These are phyloP conservation scores for Cymodocea nodosa DNA, from an alignment of 116 monocot species.

Conservation along the genomic window DNA sequence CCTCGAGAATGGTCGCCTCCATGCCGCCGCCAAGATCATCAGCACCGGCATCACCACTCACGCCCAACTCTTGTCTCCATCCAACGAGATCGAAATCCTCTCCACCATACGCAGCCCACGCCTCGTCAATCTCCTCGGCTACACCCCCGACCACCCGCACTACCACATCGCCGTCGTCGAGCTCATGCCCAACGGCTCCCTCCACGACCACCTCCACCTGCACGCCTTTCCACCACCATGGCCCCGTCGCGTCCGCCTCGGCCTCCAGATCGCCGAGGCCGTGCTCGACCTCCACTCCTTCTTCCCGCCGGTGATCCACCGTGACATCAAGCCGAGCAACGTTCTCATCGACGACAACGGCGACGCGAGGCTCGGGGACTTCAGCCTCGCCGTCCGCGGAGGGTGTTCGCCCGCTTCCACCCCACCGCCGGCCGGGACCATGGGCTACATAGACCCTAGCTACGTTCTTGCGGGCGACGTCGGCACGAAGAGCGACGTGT, in stretches of 20 bases:
- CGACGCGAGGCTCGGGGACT: conserved; percentile 70
- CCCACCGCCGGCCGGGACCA: conserved; percentile 37
- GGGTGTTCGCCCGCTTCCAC: background rate
- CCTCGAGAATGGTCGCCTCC: conserved; percentile 22
- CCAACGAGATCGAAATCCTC: conserved; percentile 63
- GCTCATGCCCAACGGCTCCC: conserved; percentile 71
- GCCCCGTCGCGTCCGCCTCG: conserved; percentile 42
- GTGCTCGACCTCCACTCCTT: conserved; percentile 38
- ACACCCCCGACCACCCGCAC: conserved; percentile 13
- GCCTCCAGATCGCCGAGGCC: conserved; percentile 33
- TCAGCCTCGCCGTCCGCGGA: conserved; percentile 51
- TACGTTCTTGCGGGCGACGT: conserved; percentile 20
- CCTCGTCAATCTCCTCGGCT: conserved; percentile 61
- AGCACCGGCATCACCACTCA: background rate
- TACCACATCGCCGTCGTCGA: conserved; percentile 44
- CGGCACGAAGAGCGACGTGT: conserved; percentile 38
- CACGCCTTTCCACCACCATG: conserved; percentile 33
- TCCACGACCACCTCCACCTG: conserved; percentile 55
- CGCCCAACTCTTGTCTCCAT: conserved; percentile 12
- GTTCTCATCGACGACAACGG: conserved; percentile 47
- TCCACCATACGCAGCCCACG: conserved; percentile 30
- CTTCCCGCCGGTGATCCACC: conserved; percentile 53
- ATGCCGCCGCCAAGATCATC: conserved; percentile 37
- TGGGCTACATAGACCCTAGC: conserved; percentile 60
- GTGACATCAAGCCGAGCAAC: conserved; percentile 76